Base-by-base conservation (phyloP, 805 yeast genomes). In the Tetrapisispora taiwanensis region DNA sequence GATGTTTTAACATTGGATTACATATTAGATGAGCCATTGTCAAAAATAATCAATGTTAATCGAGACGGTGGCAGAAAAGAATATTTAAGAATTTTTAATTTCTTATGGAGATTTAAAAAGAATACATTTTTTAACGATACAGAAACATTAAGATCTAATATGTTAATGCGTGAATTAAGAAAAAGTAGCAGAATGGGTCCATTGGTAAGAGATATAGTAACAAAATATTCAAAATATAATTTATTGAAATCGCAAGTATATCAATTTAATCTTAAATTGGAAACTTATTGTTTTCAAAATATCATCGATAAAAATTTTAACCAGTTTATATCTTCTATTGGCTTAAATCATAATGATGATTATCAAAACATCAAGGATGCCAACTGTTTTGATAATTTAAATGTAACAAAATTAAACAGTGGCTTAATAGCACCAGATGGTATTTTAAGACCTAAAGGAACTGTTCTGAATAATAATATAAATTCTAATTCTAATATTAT, bases 1-100 rank as follows among this genome's bases (percentile, higher is more conserved):
- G 95, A 89, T 57, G 87, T 84, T 2, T 89, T 90, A 59, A 86
- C 96, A 0, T 66, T 89, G 31, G 97, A 88, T 56, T 92, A 84
- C 60, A 68, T 74, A 43, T 54, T 76, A 10, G 71, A 59, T 10
- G 52, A 68, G 13, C 84, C 84, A 0, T 58, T 83, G 36, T 69
- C 76, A 8, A 67, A 73, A 24, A 71, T 84, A 3, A 67, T 90
- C 15, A 66, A 80, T 32, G 73, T 75, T 45, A 69, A 59, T 38
- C 64, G 54, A 47, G 69, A 64, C 18, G 65, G 69, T 22, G 65
- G 70, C 17, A 71, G 71, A 39, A 70, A 70, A 45, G 84, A 77
- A 43, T 90, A 90, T 59, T 67, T 87, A 42, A 74, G 84, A 52
- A 75, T 89, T 50, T 92, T 90, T 69, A 86, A 88, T 53, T 85